A percentile compares a stretch with the other conserved stretches of the same genome.
These are phyloP conservation scores for Cucumis hystrix DNA, from an alignment of 306 rosid genomes.

Conservation along the genomic window DNA sequence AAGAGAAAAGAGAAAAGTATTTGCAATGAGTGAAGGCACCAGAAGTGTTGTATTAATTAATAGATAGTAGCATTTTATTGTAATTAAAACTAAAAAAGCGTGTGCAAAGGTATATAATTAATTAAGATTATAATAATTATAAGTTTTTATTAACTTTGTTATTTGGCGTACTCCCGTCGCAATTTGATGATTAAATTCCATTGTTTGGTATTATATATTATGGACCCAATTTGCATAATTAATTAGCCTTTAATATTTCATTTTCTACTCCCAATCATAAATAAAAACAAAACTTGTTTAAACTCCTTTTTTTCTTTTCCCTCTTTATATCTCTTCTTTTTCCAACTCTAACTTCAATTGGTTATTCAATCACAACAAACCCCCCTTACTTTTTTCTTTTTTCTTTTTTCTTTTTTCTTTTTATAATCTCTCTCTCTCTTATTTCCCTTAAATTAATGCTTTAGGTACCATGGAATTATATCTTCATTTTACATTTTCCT, in stretches of 20 bases:
- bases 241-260: not conserved
- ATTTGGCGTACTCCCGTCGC: not conserved
- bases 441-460: not conserved
- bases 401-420: not conserved
- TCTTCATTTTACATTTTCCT: not conserved
- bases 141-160: no score
- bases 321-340: not conserved
- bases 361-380: not conserved
- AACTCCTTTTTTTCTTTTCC: not conserved
- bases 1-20: not conserved
- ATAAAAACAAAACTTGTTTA: not conserved
- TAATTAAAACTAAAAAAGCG: not conserved
- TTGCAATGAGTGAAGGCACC: not conserved
- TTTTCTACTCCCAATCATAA: not conserved
- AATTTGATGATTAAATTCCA: not conserved
- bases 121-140: not conserved
- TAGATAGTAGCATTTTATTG: not conserved
- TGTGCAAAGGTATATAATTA: not conserved
- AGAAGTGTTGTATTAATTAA: not conserved
- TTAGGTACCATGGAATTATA: not conserved
- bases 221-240: not conserved
- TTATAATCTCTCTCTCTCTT: not conserved
- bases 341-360: not conserved
- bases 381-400: not conserved
- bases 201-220: not conserved